phyloP scores from a whole-genome alignment of 495 filamentous ascomycete species.

The Tuber calosporum region DNA sequence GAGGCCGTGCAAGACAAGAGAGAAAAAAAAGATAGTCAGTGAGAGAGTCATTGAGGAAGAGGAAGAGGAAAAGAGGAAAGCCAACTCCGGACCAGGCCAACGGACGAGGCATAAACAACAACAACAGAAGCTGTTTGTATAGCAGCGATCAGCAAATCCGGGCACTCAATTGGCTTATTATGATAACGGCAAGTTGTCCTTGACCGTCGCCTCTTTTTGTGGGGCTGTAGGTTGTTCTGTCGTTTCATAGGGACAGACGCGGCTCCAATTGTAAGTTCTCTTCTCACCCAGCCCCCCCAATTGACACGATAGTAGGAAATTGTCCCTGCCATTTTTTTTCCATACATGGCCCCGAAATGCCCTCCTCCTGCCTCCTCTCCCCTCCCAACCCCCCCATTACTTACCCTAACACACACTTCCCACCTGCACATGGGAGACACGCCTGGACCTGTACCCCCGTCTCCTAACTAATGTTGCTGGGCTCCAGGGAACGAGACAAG shows the following conservation, averaged over 20 bases:
- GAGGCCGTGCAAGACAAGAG: neutral
- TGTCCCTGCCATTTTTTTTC: constrained; percentile 12
- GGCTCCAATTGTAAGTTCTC: constrained; percentile 6
- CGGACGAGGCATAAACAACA: constrained; percentile 1
- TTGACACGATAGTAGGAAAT: constrained; percentile 19
- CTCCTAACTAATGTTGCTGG: constrained; percentile 35
- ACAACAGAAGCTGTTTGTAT: neutral
- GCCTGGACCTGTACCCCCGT: constrained; percentile 15
- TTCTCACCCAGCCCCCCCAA: constrained; percentile 8
- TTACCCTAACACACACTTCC: constrained; percentile 26
- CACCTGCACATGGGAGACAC: constrained; percentile 26
- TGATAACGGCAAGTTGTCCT: constrained; percentile 19
- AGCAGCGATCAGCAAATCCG: constrained; percentile 9
- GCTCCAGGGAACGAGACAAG: constrained; percentile 29
- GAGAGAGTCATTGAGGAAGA: neutral
- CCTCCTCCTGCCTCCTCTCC: constrained; percentile 4
- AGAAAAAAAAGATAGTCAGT: neutral
- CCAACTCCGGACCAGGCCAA: neutral
- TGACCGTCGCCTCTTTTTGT: constrained; percentile 15
- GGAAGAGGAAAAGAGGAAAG: neutral
- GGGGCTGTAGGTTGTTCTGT: constrained; percentile 18
- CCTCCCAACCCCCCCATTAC: constrained; percentile 28
- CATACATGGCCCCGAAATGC: constrained; percentile 10
- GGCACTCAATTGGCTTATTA: constrained; percentile 28
- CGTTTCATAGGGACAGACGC: constrained; percentile 19